Evolutionary conservation across 805 yeast species (phyloP).

Genomic region (Schwanniomyces sp.): DNA sequence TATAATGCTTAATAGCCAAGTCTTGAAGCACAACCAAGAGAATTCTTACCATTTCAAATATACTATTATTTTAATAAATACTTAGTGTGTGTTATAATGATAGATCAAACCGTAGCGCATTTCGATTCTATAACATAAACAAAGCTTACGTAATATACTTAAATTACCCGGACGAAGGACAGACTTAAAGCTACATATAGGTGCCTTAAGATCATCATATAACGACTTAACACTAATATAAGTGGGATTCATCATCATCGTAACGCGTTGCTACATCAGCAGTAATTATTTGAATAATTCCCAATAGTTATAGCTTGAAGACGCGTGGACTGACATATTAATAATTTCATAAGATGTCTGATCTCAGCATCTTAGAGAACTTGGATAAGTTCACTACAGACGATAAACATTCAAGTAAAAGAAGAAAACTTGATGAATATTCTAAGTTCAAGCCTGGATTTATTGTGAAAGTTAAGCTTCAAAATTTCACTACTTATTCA

Average conservation of each 20-base stretch:
- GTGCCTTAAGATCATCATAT: background rate
- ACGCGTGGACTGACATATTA: background rate
- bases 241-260: too few relatives aligned
- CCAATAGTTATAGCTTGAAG: background rate
- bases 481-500: slow-evolving; percentile 68
- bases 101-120: slow-evolving; percentile 1
- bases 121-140: slow-evolving; percentile 2
- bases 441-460: slow-evolving; percentile 42
- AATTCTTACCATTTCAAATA: background rate
- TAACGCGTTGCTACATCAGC: background rate
- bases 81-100: background rate
- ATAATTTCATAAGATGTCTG: slow-evolving; percentile 3
- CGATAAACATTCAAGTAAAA: background rate
- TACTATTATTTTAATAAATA: background rate
- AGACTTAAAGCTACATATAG: background rate
- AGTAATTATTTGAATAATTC: background rate
- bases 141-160: background rate
- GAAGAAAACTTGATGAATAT: slow-evolving; percentile 4
- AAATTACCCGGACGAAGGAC: slow-evolving; percentile 1
- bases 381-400: slow-evolving; percentile 4
- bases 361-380: slow-evolving; percentile 5
- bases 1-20: background rate
- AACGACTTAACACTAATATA: too few relatives aligned
- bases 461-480: slow-evolving; percentile 50
- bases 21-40: background rate